Conservation (phyloP, 2,329 filamentous ascomycete species). For the Ophiostoma sp. region DNA sequence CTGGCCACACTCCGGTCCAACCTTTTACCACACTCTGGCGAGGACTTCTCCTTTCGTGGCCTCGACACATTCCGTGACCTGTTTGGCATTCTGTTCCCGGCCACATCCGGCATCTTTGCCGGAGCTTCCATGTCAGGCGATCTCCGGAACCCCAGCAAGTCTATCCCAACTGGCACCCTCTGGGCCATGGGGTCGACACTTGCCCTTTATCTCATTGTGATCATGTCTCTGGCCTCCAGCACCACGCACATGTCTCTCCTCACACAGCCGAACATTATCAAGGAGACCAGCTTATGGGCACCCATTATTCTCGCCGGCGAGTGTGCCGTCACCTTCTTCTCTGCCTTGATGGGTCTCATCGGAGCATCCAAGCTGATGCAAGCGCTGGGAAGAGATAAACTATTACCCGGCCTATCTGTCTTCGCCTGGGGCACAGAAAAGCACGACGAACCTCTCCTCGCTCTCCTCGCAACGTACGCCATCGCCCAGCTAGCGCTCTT, state of each 20-base stretch:
- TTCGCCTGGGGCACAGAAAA: slow-evolving; percentile 73
- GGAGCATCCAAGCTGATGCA: slow-evolving; percentile 83
- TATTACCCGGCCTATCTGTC: slow-evolving; percentile 72
- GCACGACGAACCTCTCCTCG: slow-evolving; percentile 72
- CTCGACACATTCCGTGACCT: slow-evolving; percentile 74
- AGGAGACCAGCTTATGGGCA: slow-evolving; percentile 75
- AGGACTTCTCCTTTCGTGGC: slow-evolving; percentile 60
- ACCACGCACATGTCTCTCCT: slow-evolving; percentile 74
- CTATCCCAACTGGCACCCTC: slow-evolving; percentile 81
- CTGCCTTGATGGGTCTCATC: slow-evolving; percentile 82
- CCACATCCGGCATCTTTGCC: slow-evolving; percentile 62
- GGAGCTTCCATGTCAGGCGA: slow-evolving; percentile 92
- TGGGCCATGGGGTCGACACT: slow-evolving; percentile 77
- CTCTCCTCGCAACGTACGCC: slow-evolving; percentile 72
- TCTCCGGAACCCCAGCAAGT: slow-evolving; percentile 75
- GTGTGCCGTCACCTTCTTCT: slow-evolving; percentile 80
- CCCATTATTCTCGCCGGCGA: slow-evolving; percentile 76
- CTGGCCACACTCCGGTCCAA: slow-evolving; percentile 71
- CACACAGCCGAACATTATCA: slow-evolving; percentile 74
- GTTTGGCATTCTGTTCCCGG: slow-evolving; percentile 83
- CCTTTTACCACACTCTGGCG: slow-evolving; percentile 65
- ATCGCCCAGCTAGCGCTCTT: slow-evolving; percentile 79
- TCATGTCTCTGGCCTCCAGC: slow-evolving; percentile 74
- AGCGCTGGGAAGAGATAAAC: slow-evolving; percentile 74
- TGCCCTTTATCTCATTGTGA: slow-evolving; percentile 71